Evolutionary conservation across 495 filamentous ascomycete genomes (phyloP).

Genomic region (Barbatosphaeria neglecta): DNA sequence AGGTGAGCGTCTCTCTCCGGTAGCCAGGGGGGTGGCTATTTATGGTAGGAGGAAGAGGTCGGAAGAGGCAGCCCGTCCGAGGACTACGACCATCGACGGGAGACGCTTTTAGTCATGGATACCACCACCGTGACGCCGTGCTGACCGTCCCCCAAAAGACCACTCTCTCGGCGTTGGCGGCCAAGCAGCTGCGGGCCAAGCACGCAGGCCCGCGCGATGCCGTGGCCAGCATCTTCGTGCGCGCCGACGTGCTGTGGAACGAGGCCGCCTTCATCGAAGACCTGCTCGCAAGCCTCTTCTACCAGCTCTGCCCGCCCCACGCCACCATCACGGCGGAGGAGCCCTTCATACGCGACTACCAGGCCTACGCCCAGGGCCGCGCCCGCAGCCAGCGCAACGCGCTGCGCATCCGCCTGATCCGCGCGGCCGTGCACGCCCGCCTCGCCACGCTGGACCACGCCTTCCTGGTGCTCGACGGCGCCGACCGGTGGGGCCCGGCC

Average conservation of each 20-base stretch:
- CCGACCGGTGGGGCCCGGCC: not conserved
- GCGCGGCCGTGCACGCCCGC: not conserved
- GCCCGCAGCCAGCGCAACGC: not conserved
- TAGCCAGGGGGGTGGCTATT: not conserved
- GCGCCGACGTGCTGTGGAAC: not conserved
- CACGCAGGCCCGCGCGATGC: not conserved
- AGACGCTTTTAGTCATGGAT: no score
- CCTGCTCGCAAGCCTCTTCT: not conserved
- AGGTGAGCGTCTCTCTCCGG: not conserved
- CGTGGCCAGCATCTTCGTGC: slow-evolving; percentile 1
- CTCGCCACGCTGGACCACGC: slow-evolving; percentile 1
- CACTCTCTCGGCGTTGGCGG: not conserved
- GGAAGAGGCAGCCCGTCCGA: not conserved
- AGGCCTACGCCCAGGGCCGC: not conserved
- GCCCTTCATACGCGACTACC: not conserved
- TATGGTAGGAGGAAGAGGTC: not conserved
- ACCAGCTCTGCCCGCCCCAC: not conserved
- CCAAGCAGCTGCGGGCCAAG: not conserved
- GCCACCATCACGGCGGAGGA: not conserved
- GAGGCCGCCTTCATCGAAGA: slow-evolving; percentile 3
- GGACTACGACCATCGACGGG: no score
- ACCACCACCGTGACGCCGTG: no score
- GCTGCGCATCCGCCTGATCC: not conserved
- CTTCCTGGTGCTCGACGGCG: slow-evolving; percentile 1
- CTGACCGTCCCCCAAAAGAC: not conserved